These are phyloP conservation scores for Endoconidiophora laricicola DNA, from an alignment of 2,329 filamentous ascomycete species.

Conservation along the genomic window DNA sequence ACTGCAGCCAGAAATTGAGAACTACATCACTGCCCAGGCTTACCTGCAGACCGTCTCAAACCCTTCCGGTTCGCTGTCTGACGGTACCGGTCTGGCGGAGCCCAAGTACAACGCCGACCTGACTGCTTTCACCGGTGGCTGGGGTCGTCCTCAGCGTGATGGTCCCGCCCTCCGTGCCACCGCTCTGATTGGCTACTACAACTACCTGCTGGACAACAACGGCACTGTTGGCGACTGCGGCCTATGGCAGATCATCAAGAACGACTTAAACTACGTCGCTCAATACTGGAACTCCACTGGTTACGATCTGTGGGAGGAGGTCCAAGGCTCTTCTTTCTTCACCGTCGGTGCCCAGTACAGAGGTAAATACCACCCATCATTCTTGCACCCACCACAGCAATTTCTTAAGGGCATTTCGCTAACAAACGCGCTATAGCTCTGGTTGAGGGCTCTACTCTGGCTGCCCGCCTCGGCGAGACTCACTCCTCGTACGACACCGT, in stretches of 20 bases:
- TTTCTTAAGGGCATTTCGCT: neutral
- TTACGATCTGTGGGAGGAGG: conserved; percentile 76
- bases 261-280: conserved; percentile 59
- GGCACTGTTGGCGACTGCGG: conserved; percentile 30
- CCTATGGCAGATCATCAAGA: conserved; percentile 58
- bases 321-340: conserved; percentile 63
- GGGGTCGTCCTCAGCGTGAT: conserved; percentile 66
- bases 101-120: conserved; percentile 55
- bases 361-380: conserved; percentile 22
- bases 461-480: conserved; percentile 41
- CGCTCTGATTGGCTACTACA: conserved; percentile 54
- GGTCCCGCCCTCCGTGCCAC: conserved; percentile 63
- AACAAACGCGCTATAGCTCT: conserved; percentile 26
- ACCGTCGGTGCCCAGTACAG: conserved; percentile 55
- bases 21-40: conserved; percentile 53
- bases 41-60: conserved; percentile 50
- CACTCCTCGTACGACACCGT: conserved; percentile 45
- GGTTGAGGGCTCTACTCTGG: conserved; percentile 50
- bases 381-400: no score
- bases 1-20: conserved; percentile 44
- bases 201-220: conserved; percentile 53
- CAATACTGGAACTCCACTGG: conserved; percentile 53
- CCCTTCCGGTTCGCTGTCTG: conserved; percentile 43
- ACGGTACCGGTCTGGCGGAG: conserved; percentile 46
- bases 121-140: conserved; percentile 46